Base-by-base conservation (phyloP, 1,139 yeast genomes). In the Blastobotrys illinoisensis region DNA sequence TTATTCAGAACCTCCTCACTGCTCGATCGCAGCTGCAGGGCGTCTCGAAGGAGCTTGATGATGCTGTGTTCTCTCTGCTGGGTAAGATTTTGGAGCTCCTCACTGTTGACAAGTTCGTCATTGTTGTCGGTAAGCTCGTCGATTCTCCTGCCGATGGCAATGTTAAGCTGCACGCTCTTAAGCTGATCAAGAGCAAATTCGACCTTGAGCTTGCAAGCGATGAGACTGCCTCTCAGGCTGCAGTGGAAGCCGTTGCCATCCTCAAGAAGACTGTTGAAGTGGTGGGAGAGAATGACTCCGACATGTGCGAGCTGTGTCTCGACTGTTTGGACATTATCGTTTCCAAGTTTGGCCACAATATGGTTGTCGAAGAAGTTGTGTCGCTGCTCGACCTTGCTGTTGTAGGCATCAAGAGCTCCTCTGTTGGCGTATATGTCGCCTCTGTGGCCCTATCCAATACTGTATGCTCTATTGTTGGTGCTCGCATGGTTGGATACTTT, bases 401-500 rank as follows among this genome's bases (percentile, higher is more conserved):
- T 11, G 75, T 82, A 6, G 74, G 74, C 1, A 70, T 77, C 54
- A 86, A 88, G 21, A 71, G 85, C 47, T 72, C 79, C 16, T 21
- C 28, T 50, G 69, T 70, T 43, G 95, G 87, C 63, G 73, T 87
- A n/a, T 76, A 85, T 46, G 80, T 93, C 49, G 81, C 96, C 1
- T 81, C 97, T 1, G 76, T 90, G 56, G 81, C 85, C 64, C 84
- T 86, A 56, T 79, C 88, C 58, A 82, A 88, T 53, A 83, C 85
- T 58, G 73, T 88, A 55, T 79, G 88, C 53, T 81, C 83, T 54
- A 79, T 82, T 16, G 72, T 91, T 51, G 99, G 99, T 49, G 93
- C 95, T 24, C 87, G 89, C 65, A 79, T 86, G 57, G 86, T 93
- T 69, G 95, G 96, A 6, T 81, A 79, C 65, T 88, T 89, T 76